Evolutionary conservation across 2,329 filamentous ascomycete genomes (phyloP).

Genomic region (Pseudocercospora fijiensis): DNA sequence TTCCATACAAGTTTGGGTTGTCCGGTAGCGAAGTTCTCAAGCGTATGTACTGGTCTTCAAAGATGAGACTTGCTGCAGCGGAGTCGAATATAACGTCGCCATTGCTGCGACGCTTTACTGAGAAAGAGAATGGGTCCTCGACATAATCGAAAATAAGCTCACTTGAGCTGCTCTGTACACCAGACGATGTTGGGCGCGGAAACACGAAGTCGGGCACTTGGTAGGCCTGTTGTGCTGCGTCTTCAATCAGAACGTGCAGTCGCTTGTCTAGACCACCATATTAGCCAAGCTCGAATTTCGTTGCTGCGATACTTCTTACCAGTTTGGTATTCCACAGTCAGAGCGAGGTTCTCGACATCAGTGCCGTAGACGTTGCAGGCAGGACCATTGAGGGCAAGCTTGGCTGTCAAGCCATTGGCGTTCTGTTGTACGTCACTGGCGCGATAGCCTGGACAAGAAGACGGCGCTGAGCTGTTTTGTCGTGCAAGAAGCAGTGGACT

Average conservation of each 20-base stretch:
- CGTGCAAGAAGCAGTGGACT: slow-evolving; percentile 21
- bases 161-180: slow-evolving; percentile 31
- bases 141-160: slow-evolving; percentile 57
- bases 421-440: slow-evolving; percentile 60
- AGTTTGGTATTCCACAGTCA: slow-evolving; percentile 62
- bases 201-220: slow-evolving; percentile 71
- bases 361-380: slow-evolving; percentile 62
- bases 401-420: slow-evolving; percentile 62
- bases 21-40: slow-evolving; percentile 68
- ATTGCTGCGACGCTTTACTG: slow-evolving; percentile 58
- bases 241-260: slow-evolving; percentile 73
- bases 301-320: slow-evolving; percentile 42
- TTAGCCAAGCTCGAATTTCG: not conserved
- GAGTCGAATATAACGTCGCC: slow-evolving; percentile 68
- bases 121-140: slow-evolving; percentile 66
- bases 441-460: slow-evolving; percentile 64
- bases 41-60: slow-evolving; percentile 74
- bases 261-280: slow-evolving; percentile 43
- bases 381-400: slow-evolving; percentile 66
- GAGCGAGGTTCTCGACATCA: slow-evolving; percentile 56
- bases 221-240: slow-evolving; percentile 67
- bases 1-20: slow-evolving; percentile 70
- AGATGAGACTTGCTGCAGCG: slow-evolving; percentile 64
- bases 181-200: slow-evolving; percentile 54
- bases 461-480: slow-evolving; percentile 24